A percentile compares a stretch with the other conserved stretches of the same genome.
phyloP scores from a whole-genome alignment of 306 rosid species.

The Hylodesmum podocarpum region DNA sequence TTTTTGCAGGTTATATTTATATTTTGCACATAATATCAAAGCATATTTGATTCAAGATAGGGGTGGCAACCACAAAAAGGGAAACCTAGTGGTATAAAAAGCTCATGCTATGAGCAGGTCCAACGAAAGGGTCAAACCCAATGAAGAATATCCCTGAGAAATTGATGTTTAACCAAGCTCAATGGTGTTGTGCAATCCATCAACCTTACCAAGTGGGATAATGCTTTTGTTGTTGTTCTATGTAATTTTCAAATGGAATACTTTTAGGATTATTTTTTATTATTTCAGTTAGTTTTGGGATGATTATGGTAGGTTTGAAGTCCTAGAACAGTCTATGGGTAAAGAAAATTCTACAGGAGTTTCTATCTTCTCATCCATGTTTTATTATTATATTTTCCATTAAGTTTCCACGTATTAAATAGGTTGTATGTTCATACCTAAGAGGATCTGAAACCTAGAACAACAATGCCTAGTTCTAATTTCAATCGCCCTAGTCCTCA shows the following conservation, averaged over 20 bases:
- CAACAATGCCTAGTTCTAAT: not conserved
- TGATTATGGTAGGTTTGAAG: not conserved
- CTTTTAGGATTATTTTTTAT: not conserved
- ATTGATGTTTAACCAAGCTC: too few relatives aligned
- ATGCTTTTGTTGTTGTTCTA: too few relatives aligned
- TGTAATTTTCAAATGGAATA: not conserved
- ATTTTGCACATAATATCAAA: not conserved
- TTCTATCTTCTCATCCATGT: not conserved
- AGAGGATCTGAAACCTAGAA: not conserved
- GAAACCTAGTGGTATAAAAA: not conserved
- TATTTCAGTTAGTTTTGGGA: not conserved
- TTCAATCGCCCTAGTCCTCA: not conserved
- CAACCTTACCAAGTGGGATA: too few relatives aligned
- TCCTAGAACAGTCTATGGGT: not conserved
- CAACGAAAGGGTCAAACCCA: not conserved
- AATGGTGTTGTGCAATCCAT: too few relatives aligned
- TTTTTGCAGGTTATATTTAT: not conserved
- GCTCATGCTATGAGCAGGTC: not conserved
- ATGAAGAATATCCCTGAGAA: too few relatives aligned
- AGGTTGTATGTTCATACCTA: not conserved
- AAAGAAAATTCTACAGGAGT: not conserved
- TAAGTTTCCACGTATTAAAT: not conserved
- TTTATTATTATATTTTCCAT: not conserved
- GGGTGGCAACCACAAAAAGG: not conserved
- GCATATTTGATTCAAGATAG: not conserved